These are phyloP conservation scores for Mortierella hygrophila DNA, from an alignment of 192 early-diverging fungal genomes.

Conservation along the genomic window DNA sequence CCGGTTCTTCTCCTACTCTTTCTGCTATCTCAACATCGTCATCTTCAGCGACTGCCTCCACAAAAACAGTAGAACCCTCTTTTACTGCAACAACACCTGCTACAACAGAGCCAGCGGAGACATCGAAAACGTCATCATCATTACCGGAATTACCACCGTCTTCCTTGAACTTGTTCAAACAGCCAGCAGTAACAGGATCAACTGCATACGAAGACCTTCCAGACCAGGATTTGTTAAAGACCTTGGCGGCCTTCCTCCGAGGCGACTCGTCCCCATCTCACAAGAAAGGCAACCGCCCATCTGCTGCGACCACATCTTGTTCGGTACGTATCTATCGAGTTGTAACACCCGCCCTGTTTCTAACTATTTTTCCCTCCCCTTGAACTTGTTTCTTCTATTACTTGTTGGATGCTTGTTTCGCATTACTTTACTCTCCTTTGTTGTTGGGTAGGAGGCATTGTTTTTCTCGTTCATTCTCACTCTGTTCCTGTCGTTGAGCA, in stretches of 20 bases:
- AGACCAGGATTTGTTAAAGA: constrained; percentile 22
- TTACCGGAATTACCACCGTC: neutral
- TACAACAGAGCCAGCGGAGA: neutral
- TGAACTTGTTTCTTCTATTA: too few relatives aligned
- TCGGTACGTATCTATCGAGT: constrained; percentile 4
- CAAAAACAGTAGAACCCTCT: neutral
- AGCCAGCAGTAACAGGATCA: neutral
- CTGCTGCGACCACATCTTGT: neutral
- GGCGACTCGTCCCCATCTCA: neutral
- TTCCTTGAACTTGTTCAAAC: neutral
- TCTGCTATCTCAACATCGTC: neutral
- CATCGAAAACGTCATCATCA: neutral
- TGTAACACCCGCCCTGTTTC: neutral
- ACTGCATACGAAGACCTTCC: constrained; percentile 13
- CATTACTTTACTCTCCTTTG: too few relatives aligned
- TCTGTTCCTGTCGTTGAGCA: neutral
- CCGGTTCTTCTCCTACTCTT: neutral
- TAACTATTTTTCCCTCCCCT: neutral
- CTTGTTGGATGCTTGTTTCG: too few relatives aligned
- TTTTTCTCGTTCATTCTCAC: neutral
- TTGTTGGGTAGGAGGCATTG: neutral
- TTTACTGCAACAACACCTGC: neutral
- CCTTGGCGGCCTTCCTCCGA: constrained; percentile 13
- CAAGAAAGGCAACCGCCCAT: constrained; percentile 4
- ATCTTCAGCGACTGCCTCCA: neutral